Base-by-base conservation (phyloP, 768 basidiomycete species). In the Tricholoma hemisulphureum region DNA sequence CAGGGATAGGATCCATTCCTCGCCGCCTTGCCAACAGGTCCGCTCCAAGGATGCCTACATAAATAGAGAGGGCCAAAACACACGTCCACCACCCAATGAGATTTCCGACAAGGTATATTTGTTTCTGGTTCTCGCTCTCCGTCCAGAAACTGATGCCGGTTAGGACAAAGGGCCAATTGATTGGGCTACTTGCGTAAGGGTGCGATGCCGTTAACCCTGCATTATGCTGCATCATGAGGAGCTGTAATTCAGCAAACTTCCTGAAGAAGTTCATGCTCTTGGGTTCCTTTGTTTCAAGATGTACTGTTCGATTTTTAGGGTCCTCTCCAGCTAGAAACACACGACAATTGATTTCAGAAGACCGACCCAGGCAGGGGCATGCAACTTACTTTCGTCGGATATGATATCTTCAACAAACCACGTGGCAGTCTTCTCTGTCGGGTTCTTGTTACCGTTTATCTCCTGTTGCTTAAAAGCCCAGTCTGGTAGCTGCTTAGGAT, bases 101-200 rank as follows among this genome's bases (percentile, higher is more conserved):
- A 72, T 99, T 99, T 23, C 97, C 97, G 65, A 95, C 91, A 58
- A 98, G 80, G 74, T 99, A 99, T 53, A 99, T 95, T 72, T 99
- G 97, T 71, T 91, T 88, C 69, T 92, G 87, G 10, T 80, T 78
- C 6, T 88, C 88, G 56, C 81, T 87, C 65, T 91, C 81, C 4
- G 97, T 99, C 97, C 97, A 99, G 82, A 98, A 98, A 69, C 93
- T 95, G 76, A 99, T 98, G 50, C 97, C 97, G 61, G 80, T 93
- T 26, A 98, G 74, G 35, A 95, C 83, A 86, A 98, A 98, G 6
- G 97, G 97, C 97, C 97, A 99, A 70, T 96, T 95, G 74, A 98
- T 88, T 5, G 97, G 95, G n/a, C 81, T 81, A 58, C 91, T 92
- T 3, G 97, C 95, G 70, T 99, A 99, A 39, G 97, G 97, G 69